Percentiles rank a stretch among this genome's conserved stretches.
These are phyloP conservation scores for Euclidium syriacum DNA, from an alignment of 345 rosid genomes.

Conservation along the genomic window DNA sequence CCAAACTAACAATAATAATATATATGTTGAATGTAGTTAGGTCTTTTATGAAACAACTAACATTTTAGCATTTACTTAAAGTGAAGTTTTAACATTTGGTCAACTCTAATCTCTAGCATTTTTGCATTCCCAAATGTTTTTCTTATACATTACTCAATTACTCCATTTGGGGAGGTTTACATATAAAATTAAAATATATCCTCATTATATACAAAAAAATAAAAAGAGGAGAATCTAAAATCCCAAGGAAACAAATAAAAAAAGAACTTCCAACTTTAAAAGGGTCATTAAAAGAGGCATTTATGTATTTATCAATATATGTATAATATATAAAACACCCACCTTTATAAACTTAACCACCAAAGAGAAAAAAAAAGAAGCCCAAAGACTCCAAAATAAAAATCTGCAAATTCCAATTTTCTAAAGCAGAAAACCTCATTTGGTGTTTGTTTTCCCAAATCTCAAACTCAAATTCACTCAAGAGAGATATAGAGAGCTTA, in stretches of 20 bases:
- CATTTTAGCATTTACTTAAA: too few relatives aligned
- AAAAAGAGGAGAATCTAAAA: background rate
- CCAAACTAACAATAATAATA: too few relatives aligned
- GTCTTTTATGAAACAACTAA: too few relatives aligned
- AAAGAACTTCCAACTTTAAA: conserved; percentile 13
- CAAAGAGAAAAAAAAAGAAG: conserved; percentile 10
- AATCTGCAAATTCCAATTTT: conserved; percentile 15
- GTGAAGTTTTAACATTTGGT: too few relatives aligned
- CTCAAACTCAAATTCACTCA: conserved; percentile 1
- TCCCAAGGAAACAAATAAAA: background rate
- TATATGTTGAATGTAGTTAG: too few relatives aligned
- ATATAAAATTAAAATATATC: conserved; percentile 4
- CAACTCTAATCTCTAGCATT: too few relatives aligned
- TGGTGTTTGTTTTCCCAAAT: conserved; percentile 9
- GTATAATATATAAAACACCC: conserved; percentile 6
- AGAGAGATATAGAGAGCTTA: background rate
- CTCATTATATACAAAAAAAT: conserved; percentile 9
- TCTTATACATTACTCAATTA: background rate
- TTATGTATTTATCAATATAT: background rate
- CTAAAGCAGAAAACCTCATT: conserved; percentile 27
- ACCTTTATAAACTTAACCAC: conserved; percentile 22
- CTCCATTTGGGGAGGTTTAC: conserved; percentile 9
- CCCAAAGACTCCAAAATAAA: conserved; percentile 15
- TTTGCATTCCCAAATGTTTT: background rate
- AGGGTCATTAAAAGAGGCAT: conserved; percentile 14